Conservation (phyloP, 164 flowering plant species). For the Stephania cephalantha region DNA sequence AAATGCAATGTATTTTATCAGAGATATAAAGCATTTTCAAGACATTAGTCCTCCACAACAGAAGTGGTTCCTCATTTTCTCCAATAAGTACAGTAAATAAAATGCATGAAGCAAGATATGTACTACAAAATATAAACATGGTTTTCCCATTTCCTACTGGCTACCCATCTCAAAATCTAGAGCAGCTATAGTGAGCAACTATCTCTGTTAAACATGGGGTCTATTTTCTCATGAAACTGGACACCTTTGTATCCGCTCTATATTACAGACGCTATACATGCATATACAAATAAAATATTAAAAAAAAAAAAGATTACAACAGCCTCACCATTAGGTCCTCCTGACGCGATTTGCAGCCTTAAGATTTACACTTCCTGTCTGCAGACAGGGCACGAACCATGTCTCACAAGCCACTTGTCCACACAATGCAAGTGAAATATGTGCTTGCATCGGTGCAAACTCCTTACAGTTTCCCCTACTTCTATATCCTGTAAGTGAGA, state of each 20-base stretch:
- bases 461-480: constrained; percentile 50
- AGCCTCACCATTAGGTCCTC: neutral
- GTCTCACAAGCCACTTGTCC: constrained; percentile 55
- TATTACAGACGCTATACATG: neutral
- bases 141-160: neutral
- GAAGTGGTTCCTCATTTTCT: no score
- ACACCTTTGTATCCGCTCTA: neutral
- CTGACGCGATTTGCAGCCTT: neutral
- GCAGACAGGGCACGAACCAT: constrained; percentile 59
- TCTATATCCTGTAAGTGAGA: constrained; percentile 39
- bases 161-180: neutral
- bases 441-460: constrained; percentile 50
- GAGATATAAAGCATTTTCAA: no score
- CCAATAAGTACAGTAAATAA: neutral
- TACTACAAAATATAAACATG: neutral
- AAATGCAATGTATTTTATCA: no score
- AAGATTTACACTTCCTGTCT: constrained; percentile 32
- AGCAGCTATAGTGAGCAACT: neutral
- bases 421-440: constrained; percentile 53
- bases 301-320: neutral
- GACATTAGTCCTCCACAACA: no score
- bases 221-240: neutral
- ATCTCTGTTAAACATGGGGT: neutral
- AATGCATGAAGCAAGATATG: neutral
- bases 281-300: neutral